Evolutionary conservation across 345 rosid genomes (phyloP).

Genomic region (Nasturtium officinale): DNA sequence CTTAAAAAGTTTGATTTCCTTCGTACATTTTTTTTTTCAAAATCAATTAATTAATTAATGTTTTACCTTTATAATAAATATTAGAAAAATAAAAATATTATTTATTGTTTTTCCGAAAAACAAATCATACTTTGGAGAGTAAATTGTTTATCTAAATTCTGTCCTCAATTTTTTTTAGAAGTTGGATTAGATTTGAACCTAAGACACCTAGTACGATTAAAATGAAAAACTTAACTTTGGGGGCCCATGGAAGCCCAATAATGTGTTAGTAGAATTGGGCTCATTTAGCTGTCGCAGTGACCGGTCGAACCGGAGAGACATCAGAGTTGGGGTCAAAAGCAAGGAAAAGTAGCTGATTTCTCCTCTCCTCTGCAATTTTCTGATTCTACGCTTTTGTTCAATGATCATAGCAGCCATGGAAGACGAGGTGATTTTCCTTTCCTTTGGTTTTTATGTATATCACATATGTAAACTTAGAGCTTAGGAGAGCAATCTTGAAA

Average conservation of each 20-base stretch:
- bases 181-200: not conserved
- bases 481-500: not conserved
- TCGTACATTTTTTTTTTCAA: too few relatives aligned
- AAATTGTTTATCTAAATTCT: not conserved
- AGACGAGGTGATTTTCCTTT: constrained; percentile 45
- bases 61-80: too few relatives aligned
- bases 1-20: too few relatives aligned
- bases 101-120: too few relatives aligned
- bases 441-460: not conserved
- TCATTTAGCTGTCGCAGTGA: not conserved
- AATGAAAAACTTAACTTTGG: not conserved
- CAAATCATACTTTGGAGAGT: too few relatives aligned
- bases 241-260: constrained; percentile 13
- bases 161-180: not conserved
- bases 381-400: not conserved
- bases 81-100: too few relatives aligned
- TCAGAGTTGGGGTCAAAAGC: not conserved
- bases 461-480: not conserved
- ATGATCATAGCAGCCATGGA: constrained; percentile 51
- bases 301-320: constrained; percentile 3
- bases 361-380: not conserved
- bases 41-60: too few relatives aligned
- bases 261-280: not conserved
- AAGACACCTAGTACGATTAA: not conserved
- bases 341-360: not conserved